These are phyloP conservation scores for Trichoderma breve DNA, from an alignment of 2,329 filamentous ascomycete species.

Conservation along the genomic window DNA sequence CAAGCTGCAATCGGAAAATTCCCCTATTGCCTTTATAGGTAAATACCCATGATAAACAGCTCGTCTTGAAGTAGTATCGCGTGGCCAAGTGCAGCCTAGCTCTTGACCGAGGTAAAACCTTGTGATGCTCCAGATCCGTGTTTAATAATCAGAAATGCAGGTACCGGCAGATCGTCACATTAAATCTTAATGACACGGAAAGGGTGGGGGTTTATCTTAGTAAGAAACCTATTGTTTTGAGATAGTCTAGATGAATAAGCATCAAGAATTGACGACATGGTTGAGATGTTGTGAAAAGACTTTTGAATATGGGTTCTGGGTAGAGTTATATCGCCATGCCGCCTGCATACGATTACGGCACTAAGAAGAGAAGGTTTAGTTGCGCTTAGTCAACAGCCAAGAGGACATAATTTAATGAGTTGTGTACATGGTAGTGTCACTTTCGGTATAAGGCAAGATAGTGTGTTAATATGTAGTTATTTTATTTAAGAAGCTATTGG, in stretches of 20 bases:
- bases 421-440: not conserved
- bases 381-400: not conserved
- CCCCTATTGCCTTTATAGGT: not conserved
- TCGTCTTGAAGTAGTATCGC: not conserved
- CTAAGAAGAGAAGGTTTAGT: not conserved
- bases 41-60: not conserved
- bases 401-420: not conserved
- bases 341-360: not conserved
- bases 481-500: not conserved
- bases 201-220: not conserved
- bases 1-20: not conserved
- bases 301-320: not conserved
- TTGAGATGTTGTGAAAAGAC: not conserved
- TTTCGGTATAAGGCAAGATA: not conserved
- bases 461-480: not conserved
- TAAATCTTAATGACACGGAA: not conserved
- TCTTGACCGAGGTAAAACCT: not conserved
- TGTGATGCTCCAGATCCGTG: not conserved
- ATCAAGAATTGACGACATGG: not conserved
- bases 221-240: not conserved
- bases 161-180: not conserved
- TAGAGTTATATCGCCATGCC: not conserved
- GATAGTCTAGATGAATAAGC: constrained; percentile 14
- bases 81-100: not conserved
- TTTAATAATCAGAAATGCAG: constrained; percentile 15